Evolutionary conservation across 257 asterid species (phyloP), one percentile per base, ranked within the genome.

Genomic region (Solanum bulbocastanum): DNA sequence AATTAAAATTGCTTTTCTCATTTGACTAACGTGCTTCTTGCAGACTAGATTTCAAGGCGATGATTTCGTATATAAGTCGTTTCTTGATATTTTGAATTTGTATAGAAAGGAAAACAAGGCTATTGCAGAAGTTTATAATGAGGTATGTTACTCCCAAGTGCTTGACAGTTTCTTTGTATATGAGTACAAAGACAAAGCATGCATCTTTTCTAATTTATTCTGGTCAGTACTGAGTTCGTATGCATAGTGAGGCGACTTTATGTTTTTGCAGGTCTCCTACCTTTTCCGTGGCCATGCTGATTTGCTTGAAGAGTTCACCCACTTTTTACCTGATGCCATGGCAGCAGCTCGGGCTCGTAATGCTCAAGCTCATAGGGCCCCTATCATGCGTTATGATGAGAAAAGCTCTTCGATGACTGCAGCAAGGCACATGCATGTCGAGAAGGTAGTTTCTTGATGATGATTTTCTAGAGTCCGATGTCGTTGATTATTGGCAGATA

Each of bases 31-130:
- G 86, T 89, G 42, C 78, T 89, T 68, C 88, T 90, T 89, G 90
- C 99, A 97, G 99, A 74, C 92, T 88, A 95, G 98, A 92, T 95
- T 96, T 92, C 95, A 93, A 89, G 99, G 98, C 16, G 96, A 94
- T 66, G 95, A 93, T 89, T 94, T 94, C 83, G 98, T 96, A 88
- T 96, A 94, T 90, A 95, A 92, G 92, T 92, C 98, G 86, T 98
- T 98, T 93, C 98, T 97, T 87, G 95, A 90, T 93, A 94, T 96
- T 95, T 92, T 98, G 95, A 92, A 93, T 88, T 92, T 92, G 97
- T 98, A 95, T 92, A 94, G 89, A 92, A 92, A 92, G 89, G 98
- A 95, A 85, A 93, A 87, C 81, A 97, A 93, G 91, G 91, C 95
- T 74, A 92, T 95, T 88, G 86, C 89, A 72, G 98, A 98, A 90